Percentiles rank a stretch among this genome's conserved stretches.
phyloP scores from a whole-genome alignment of 139 green algal species.

The Auxenochlorella pyrenoidosa region DNA sequence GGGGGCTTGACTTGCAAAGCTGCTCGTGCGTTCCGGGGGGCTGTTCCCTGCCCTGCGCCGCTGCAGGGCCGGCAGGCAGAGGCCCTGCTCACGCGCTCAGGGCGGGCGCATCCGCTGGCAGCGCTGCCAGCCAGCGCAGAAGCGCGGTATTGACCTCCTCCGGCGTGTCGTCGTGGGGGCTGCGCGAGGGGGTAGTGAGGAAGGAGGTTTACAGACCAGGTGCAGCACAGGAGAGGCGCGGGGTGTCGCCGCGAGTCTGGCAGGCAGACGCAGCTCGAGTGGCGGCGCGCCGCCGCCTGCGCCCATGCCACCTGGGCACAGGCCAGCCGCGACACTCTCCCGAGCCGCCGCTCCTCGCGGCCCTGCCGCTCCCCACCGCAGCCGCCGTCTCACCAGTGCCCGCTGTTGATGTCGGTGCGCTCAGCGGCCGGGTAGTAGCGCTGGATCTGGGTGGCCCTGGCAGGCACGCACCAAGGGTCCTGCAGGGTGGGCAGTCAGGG shows the following conservation, averaged over 20 bases:
- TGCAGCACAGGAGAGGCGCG: not conserved
- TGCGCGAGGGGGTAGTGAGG: too few species aligned
- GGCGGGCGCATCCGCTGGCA: not conserved
- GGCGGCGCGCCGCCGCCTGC: too few species aligned
- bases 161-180: constrained; percentile 73
- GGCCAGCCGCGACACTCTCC: too few species aligned
- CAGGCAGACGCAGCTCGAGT: too few species aligned
- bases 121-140: constrained; percentile 51
- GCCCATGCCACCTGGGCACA: too few species aligned
- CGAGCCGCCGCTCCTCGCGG: too few species aligned
- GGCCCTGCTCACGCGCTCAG: not conserved
- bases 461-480: constrained; percentile 84
- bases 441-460: constrained; percentile 64
- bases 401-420: constrained; percentile 53
- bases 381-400: not conserved
- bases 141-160: constrained; percentile 60
- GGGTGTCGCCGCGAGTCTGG: too few species aligned
- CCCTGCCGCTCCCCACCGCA: too few species aligned
- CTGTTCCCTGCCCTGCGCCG: too few species aligned
- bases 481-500: constrained; percentile 1
- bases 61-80: not conserved
- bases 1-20: not conserved
- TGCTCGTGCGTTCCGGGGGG: not conserved
- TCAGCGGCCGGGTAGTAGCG: constrained; percentile 73
- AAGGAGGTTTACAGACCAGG: not conserved